A percentile compares a stretch with the other conserved stretches of the same genome.
These are phyloP conservation scores for Citrus maxima DNA, from an alignment of 345 rosid species.

Conservation along the genomic window DNA sequence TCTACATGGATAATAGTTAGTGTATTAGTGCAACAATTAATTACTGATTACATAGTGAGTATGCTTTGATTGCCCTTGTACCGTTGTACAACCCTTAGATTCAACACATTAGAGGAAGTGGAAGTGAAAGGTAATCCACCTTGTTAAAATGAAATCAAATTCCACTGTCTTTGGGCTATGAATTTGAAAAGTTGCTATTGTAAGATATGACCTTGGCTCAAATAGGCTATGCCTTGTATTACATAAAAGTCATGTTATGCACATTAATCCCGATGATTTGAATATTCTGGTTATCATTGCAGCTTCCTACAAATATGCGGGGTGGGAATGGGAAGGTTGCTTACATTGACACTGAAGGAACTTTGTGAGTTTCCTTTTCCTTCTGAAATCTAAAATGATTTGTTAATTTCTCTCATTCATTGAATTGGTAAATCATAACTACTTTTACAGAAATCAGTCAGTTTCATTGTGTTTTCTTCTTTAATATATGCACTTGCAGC, in stretches of 20 bases:
- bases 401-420: conserved; percentile 2
- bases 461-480: conserved; percentile 25
- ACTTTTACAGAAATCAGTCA: not conserved
- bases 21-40: not conserved
- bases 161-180: too few relatives aligned
- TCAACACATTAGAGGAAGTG: not conserved
- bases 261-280: not conserved
- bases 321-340: conserved; percentile 98
- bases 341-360: conserved; percentile 84
- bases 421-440: not conserved
- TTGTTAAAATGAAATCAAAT: not conserved
- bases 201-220: not conserved
- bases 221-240: too few relatives aligned
- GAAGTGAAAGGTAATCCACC: not conserved
- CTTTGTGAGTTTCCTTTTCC: conserved; percentile 61
- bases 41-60: not conserved
- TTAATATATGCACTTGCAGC: conserved; percentile 40
- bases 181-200: too few relatives aligned
- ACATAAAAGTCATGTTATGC: not conserved
- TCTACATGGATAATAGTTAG: not conserved
- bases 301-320: conserved; percentile 82
- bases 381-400: not conserved
- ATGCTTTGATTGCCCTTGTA: not conserved
- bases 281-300: conserved; percentile 20
- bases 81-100: not conserved